A percentile compares a stretch with the other conserved stretches of the same genome.
These are phyloP conservation scores for Plasmodium ovale DNA, from an alignment of 169 alveolate genomes.

Conservation along the genomic window DNA sequence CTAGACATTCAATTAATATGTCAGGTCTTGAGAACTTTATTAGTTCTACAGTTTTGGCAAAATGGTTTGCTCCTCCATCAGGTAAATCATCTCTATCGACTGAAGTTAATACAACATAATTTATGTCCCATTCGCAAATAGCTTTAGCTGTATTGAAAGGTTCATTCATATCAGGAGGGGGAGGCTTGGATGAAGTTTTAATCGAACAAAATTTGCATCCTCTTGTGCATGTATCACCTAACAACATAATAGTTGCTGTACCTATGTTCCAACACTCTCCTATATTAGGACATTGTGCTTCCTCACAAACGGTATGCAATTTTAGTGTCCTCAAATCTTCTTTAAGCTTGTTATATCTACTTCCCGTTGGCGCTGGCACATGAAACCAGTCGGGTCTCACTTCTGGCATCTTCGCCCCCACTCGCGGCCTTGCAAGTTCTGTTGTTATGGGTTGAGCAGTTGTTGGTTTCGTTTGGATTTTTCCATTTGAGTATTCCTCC, in stretches of 20 bases:
- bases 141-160: constrained; percentile 84
- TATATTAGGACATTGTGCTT: constrained; percentile 87
- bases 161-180: constrained; percentile 83
- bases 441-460: background rate
- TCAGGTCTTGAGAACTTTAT: constrained; percentile 79
- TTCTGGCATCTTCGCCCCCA: constrained; percentile 78
- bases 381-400: constrained; percentile 82
- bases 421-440: constrained; percentile 26
- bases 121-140: constrained; percentile 82
- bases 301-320: constrained; percentile 84
- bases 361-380: constrained; percentile 83
- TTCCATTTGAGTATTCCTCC: background rate
- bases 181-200: constrained; percentile 82
- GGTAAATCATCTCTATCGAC: constrained; percentile 86
- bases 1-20: constrained; percentile 82
- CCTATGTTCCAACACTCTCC: constrained; percentile 88
- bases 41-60: constrained; percentile 81
- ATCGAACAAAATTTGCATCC: constrained; percentile 86
- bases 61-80: constrained; percentile 85
- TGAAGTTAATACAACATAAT: constrained; percentile 82
- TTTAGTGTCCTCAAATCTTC: constrained; percentile 67
- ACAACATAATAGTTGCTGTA: constrained; percentile 85
- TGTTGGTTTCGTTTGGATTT: background rate
- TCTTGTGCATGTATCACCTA: constrained; percentile 87
- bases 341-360: constrained; percentile 55